Base-by-base conservation (phyloP, 331 rosid species). In the Saraca asoca region DNA sequence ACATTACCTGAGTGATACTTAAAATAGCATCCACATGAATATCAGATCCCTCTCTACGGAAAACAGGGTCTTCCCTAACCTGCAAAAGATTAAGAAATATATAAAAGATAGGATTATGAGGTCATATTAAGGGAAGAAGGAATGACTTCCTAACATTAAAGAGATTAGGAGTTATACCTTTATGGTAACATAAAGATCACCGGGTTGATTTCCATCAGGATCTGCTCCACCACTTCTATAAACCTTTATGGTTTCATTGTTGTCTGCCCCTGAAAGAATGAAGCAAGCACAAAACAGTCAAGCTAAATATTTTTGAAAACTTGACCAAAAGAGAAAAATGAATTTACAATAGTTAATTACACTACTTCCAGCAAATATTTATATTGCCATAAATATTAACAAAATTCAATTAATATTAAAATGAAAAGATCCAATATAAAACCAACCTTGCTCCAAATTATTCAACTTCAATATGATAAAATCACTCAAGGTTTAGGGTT, bases 61-160 rank as follows among this genome's bases (percentile, higher is more conserved):
- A 91, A 71, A 91, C 90, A 48, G 98, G 96, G 68, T 88, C 95
- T 78, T 88, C 89, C 38, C 88, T 73, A 66, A 88, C 87, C 92
- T 88, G 83, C 31, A 71, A 35, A 34, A 42, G 60, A 51, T 38
- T 5, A 51, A 34, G 62, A 37, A 44, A 19, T n/a, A 7, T 38
- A 37, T 52, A 35, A 20, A 10, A 20, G 16, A 12, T 24, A 55
- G 15, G 43, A 14, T 48, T 38, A 6, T n/a, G 64, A 7, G 35
- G 43, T 64, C 20, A 64, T 42, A 51, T 52, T 37, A 24, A 73
- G 57, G 17, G 24, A 45, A 18, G 52, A 37, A 15, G 38, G 31
- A 16, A 35, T 39, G 49, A 49, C 38, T 14, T 15, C 19, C 37
- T 53, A 11, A 38, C 52, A 66, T 33, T 48, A 18, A 61, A 70